A percentile compares a stretch with the other conserved stretches of the same genome.
These are phyloP conservation scores for Wickerhamomyces kurtzmanii DNA, from an alignment of 805 yeast species.

Conservation along the genomic window DNA sequence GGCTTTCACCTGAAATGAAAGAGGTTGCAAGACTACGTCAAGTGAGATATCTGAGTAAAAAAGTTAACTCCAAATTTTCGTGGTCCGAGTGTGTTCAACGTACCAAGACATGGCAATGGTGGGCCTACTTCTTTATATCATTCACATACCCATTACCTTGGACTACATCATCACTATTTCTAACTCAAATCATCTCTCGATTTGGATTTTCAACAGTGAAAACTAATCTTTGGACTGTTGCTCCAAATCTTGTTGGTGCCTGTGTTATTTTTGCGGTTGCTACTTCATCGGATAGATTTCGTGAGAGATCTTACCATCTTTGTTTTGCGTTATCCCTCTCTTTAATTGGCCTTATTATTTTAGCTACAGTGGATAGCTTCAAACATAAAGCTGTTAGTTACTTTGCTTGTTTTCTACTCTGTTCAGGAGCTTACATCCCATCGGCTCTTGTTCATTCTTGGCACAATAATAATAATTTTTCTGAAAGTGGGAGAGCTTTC, in stretches of 20 bases:
- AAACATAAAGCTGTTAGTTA: constrained; percentile 8
- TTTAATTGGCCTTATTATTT: constrained; percentile 7
- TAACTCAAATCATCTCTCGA: constrained; percentile 9
- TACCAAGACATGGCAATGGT: constrained; percentile 6
- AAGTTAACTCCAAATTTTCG: constrained; percentile 3
- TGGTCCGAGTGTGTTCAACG: constrained; percentile 5
- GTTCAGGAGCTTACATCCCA: constrained; percentile 10
- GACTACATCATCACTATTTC: constrained; percentile 5
- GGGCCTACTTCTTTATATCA: constrained; percentile 6
- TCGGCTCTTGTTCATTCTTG: constrained; percentile 12
- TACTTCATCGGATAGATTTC: constrained; percentile 6
- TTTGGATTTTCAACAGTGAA: constrained; percentile 8
- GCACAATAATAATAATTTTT: constrained; percentile 10
- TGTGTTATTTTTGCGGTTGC: constrained; percentile 3
- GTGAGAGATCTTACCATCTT: constrained; percentile 8
- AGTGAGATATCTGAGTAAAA: constrained; percentile 2
- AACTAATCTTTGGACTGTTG: constrained; percentile 11
- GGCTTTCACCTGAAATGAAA: constrained; percentile 7
- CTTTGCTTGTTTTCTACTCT: constrained; percentile 10
- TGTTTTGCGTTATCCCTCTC: constrained; percentile 7
- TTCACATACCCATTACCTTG: constrained; percentile 8
- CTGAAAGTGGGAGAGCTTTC: constrained; percentile 8
- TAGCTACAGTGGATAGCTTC: constrained; percentile 5
- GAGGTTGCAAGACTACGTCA: constrained; percentile 6
- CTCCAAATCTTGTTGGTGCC: constrained; percentile 11